These are phyloP conservation scores for Taxillus chinensis DNA, from an alignment of 164 flowering plant genomes.

Conservation along the genomic window DNA sequence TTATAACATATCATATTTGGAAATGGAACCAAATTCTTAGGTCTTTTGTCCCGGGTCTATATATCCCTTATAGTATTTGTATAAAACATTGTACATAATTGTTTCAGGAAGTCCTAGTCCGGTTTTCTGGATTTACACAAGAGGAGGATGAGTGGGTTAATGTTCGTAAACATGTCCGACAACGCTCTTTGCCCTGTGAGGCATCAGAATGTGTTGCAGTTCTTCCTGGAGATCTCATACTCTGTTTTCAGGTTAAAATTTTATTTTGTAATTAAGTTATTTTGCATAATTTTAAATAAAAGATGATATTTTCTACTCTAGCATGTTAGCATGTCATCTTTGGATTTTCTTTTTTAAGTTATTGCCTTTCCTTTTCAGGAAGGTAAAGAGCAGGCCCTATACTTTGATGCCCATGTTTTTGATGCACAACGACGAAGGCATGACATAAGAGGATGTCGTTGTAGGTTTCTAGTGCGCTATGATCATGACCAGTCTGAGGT, in stretches of 20 bases:
- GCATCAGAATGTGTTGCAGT: constrained; percentile 94
- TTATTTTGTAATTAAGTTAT: not conserved
- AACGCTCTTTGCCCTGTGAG: constrained; percentile 96
- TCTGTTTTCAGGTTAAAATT: constrained; percentile 78
- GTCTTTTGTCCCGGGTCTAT: too few species aligned
- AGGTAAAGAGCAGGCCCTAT: constrained; percentile 98
- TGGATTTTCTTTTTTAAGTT: not conserved
- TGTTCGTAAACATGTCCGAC: constrained; percentile 68
- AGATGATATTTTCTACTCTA: too few species aligned
- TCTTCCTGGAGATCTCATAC: constrained; percentile 88
- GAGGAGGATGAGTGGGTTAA: constrained; percentile 99
- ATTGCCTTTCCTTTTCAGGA: constrained; percentile 41
- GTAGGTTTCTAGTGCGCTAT: constrained; percentile 92
- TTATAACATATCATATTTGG: too few species aligned
- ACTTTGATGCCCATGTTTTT: constrained; percentile 95
- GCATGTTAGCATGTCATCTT: not conserved
- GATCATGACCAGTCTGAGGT: constrained; percentile 98
- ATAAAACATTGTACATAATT: not conserved
- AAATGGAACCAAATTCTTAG: too few species aligned
- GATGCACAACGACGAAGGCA: constrained; percentile 95
- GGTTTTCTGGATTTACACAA: constrained; percentile 85
- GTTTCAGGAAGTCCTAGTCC: constrained; percentile 82
- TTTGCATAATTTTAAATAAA: too few species aligned
- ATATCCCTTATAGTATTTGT: too few species aligned
- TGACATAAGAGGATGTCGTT: constrained; percentile 96